Conservation (phyloP, 2,329 filamentous ascomycete genomes). For the Sodiomyces alkalinus region DNA sequence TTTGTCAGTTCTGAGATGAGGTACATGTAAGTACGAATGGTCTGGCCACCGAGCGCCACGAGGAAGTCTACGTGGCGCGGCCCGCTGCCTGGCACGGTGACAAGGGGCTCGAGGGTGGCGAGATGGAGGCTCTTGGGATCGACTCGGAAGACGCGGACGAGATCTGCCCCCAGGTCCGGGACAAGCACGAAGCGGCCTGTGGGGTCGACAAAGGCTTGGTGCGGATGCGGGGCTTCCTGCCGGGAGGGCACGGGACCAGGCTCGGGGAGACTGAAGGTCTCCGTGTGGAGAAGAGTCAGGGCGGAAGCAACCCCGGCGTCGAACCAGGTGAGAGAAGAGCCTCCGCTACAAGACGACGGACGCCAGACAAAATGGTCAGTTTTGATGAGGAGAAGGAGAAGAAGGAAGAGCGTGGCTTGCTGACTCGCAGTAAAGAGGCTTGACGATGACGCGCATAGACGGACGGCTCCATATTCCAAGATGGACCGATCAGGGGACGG, state of each 20-base stretch:
- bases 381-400: neutral
- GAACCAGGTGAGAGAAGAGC: conserved; percentile 28
- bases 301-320: conserved; percentile 22
- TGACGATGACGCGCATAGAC: too few species aligned
- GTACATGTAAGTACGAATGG: conserved; percentile 45
- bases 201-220: conserved; percentile 50
- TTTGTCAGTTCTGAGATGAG: conserved; percentile 46
- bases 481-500: too few species aligned
- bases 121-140: conserved; percentile 28
- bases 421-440: too few species aligned
- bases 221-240: conserved; percentile 46
- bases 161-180: conserved; percentile 51
- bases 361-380: conserved; percentile 3
- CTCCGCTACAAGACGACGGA: conserved; percentile 16
- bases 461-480: too few species aligned
- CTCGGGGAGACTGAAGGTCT: conserved; percentile 22
- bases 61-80: conserved; percentile 51
- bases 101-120: conserved; percentile 23
- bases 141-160: conserved; percentile 41
- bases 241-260: conserved; percentile 25
- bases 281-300: conserved; percentile 20
- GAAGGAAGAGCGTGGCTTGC: too few species aligned
- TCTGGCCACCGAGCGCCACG: conserved; percentile 22
- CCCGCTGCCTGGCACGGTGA: conserved; percentile 36
- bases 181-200: conserved; percentile 46